Base-by-base conservation (phyloP, 768 basidiomycete species). In the Tremella yokohamensis region DNA sequence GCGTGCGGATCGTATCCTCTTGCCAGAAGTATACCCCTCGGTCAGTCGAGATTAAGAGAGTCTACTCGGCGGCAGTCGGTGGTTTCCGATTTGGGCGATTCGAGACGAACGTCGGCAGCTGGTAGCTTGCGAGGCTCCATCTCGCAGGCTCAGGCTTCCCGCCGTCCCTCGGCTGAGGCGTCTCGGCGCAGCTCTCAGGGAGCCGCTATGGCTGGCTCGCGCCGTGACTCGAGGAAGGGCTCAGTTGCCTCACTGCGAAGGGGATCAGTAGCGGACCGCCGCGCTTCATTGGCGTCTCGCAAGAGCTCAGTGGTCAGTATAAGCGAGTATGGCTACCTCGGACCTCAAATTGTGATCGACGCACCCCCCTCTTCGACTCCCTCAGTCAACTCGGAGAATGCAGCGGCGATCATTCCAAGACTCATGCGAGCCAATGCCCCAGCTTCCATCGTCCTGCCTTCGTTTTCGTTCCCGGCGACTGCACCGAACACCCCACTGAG, bases 281-380 rank as follows among this genome's bases (percentile, higher is more conserved):
- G 47, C 40, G 34, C 50, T 16, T 63, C 52, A 11, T 50, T 42
- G 9, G 49, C 22, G 0, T 66, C 64, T n/a, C 58, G 63, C 4
- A 65, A 68, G 42, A 68, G 64, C 22, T 66, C 64, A 6, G 53
- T 64, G n/a, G 64, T 66, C 58, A 69, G 70, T 55, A 63, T 69
- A 13, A 48, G 57, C 24, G 70, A 72, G 42, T 72, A 69, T 49
- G 65, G 63, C 13, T 72, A 72, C 40, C 60, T 72, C 16, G 70
- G 54, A 8, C 67, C 70, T 19, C 60, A 64, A 29, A 72, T 72
- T 22, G 59, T 63, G n/a, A 68, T 69, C 37, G 68, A 72, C 48
- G 57, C 54, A 3, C 56, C 47, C n/a, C n/a, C 24, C n/a, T 40
- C 60, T 9, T 37, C 50, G 7, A 50, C 49, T 29, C 44, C 26